These are phyloP conservation scores for Stylosanthes scabra DNA, from an alignment of 331 rosid genomes.

Conservation along the genomic window DNA sequence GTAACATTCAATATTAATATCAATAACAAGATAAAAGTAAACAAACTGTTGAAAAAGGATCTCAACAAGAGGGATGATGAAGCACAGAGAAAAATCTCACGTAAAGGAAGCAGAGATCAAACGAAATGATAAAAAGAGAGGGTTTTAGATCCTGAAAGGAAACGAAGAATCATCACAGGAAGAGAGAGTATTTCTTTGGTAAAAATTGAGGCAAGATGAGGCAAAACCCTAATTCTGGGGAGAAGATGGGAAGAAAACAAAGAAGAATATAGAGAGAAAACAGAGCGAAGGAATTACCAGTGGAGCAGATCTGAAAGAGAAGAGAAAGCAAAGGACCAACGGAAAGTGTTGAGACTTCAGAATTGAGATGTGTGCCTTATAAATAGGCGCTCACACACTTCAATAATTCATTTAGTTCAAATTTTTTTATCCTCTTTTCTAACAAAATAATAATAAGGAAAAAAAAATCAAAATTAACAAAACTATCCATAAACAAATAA, in stretches of 20 bases:
- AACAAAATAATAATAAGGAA: no score
- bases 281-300: slow-evolving; percentile 30
- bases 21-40: background rate
- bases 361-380: slow-evolving; percentile 21
- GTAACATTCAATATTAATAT: background rate
- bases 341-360: background rate
- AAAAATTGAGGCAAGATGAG: background rate
- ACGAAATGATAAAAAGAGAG: background rate
- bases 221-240: slow-evolving; percentile 26
- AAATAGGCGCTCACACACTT: slow-evolving; percentile 25
- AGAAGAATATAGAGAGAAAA: background rate
- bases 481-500: no score
- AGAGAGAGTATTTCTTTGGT: background rate
- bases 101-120: slow-evolving; percentile 14
- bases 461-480: no score
- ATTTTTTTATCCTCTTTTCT: background rate
- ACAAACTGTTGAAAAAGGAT: slow-evolving; percentile 15
- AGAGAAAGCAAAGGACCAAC: slow-evolving; percentile 15
- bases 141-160: slow-evolving; percentile 31
- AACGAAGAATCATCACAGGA: slow-evolving; percentile 12
- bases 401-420: slow-evolving; percentile 1
- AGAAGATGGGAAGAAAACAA: background rate
- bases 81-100: background rate
- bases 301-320: slow-evolving; percentile 49
- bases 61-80: slow-evolving; percentile 6